Percentiles rank a stretch among this genome's conserved stretches.
These are phyloP conservation scores for Craterostigma plantagineum DNA, from an alignment of 257 asterid species.

Conservation along the genomic window DNA sequence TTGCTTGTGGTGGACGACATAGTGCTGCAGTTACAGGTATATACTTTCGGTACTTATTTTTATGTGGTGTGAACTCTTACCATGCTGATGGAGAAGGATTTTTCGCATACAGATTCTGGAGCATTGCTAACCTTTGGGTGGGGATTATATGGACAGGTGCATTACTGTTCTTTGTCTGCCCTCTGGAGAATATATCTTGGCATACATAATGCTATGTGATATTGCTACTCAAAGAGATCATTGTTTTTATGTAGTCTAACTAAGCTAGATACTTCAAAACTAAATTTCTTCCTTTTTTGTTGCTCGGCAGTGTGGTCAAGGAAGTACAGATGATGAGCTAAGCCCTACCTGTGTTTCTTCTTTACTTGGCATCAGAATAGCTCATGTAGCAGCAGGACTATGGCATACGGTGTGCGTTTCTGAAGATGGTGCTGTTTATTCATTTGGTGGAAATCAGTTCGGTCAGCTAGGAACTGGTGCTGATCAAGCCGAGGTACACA, in stretches of 20 bases:
- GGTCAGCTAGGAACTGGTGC: slow-evolving; percentile 95
- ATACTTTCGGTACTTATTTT: background rate
- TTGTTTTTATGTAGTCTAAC: background rate
- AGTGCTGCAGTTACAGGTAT: slow-evolving; percentile 91
- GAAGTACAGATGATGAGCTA: slow-evolving; percentile 94
- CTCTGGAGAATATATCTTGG: too few species aligned
- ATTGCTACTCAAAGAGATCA: too few species aligned
- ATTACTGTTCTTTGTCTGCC: slow-evolving; percentile 1
- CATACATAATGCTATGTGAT: too few species aligned
- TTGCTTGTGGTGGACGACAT: slow-evolving; percentile 98
- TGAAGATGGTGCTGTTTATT: slow-evolving; percentile 87
- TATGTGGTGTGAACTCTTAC: too few species aligned
- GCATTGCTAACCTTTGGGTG: slow-evolving; percentile 87
- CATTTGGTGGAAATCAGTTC: slow-evolving; percentile 97
- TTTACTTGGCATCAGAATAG: slow-evolving; percentile 81
- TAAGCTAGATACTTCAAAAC: background rate
- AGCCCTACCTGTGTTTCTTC: slow-evolving; percentile 82
- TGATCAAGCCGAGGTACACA: slow-evolving; percentile 79
- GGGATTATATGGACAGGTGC: slow-evolving; percentile 98
- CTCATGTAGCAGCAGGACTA: slow-evolving; percentile 84
- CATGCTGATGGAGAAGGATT: slow-evolving; percentile 1
- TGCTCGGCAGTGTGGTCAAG: slow-evolving; percentile 99
- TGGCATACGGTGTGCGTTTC: slow-evolving; percentile 93
- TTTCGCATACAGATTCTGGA: slow-evolving; percentile 66
- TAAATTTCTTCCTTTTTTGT: slow-evolving; percentile 11